Base-by-base conservation (phyloP, 2,329 filamentous ascomycete genomes). In the Penicillium freii region DNA sequence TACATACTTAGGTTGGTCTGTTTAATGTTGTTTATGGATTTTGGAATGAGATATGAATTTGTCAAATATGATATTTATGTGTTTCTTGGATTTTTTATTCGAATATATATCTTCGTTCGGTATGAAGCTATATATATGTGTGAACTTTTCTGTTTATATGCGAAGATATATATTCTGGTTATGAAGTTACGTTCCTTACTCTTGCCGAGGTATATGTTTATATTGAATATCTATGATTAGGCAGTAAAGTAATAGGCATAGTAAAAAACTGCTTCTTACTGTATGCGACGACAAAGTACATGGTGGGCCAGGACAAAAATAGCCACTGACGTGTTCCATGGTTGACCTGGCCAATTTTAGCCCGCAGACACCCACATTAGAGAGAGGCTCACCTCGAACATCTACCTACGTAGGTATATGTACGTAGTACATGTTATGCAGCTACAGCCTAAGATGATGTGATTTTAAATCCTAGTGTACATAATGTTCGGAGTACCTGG, bases 321-420 rank as follows among this genome's bases (percentile, higher is more conserved):
- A 56, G 53, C 46, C 46, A 46, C 47, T 62, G 63, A 65, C 62
- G 63, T 65, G 62, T 64, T 55, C 62, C 63, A 65, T 62, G 63
- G 63, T 62, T 59, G 51, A 51, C 11, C 21, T 38, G 40, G 57
- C 57, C 62, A 59, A 60, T 51, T 54, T 60, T 64, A 64, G 63
- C 51, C 42, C 43, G 51, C 49, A 61, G 50, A 34, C 38, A 50
- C 44, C 36, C 27, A 43, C 48, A 27, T 45, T 19, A n/a, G 17
- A 43, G 15, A 43, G 56, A 52, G 56, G 56, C 58, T 60, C 51
- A 48, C 38, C 8, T 23, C 19, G 4, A 43, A 7, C 39, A 17
- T 23, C 15, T 31, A 31, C 11, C 15, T 31, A 31, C 11, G 11
- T 13, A 13, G 11, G 31, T 33, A 29, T 33, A 29, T 38, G 31